Evolutionary conservation across 306 rosid genomes (phyloP).

Genomic region (Lotus japonicus): DNA sequence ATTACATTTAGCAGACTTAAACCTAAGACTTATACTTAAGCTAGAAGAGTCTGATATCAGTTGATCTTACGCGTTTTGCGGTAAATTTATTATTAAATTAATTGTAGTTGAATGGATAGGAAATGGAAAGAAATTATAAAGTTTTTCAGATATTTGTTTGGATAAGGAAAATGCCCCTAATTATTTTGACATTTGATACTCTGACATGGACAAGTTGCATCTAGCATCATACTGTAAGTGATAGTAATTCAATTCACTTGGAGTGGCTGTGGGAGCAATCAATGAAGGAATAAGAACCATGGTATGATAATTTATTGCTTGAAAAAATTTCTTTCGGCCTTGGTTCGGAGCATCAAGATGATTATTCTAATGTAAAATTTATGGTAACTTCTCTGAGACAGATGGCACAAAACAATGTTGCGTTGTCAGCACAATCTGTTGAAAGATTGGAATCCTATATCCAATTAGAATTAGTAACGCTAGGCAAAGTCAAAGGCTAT

Average conservation of each 20-base stretch:
- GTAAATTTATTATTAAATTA: too few species aligned
- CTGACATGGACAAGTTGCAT: constrained; percentile 44
- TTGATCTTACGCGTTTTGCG: too few species aligned
- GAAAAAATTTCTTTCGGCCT: constrained; percentile 44
- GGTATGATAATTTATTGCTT: constrained; percentile 16
- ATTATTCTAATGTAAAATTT: constrained; percentile 17
- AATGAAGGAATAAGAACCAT: constrained; percentile 49
- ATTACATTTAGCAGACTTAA: too few species aligned
- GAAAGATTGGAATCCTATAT: constrained; percentile 25
- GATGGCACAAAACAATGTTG: constrained; percentile 29
- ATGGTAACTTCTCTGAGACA: constrained; percentile 26
- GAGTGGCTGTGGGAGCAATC: constrained; percentile 18
- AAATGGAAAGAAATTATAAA: constrained; percentile 10
- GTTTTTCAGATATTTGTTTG: constrained; percentile 74
- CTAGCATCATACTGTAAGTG: constrained; percentile 31
- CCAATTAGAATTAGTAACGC: constrained; percentile 15
- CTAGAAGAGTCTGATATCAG: too few species aligned
- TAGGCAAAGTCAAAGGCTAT: constrained; percentile 29
- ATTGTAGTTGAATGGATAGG: constrained; percentile 42
- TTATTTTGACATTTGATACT: constrained; percentile 49
- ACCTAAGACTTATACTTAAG: too few species aligned
- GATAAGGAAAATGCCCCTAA: constrained; percentile 70
- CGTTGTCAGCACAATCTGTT: constrained; percentile 31
- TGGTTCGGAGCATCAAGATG: constrained; percentile 37
- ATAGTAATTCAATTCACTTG: constrained; percentile 28